A percentile compares a stretch with the other conserved stretches of the same genome.
Conservation (phyloP, 2,329 filamentous ascomycete genomes). For the Torrubiellomyces zombiae region DNA sequence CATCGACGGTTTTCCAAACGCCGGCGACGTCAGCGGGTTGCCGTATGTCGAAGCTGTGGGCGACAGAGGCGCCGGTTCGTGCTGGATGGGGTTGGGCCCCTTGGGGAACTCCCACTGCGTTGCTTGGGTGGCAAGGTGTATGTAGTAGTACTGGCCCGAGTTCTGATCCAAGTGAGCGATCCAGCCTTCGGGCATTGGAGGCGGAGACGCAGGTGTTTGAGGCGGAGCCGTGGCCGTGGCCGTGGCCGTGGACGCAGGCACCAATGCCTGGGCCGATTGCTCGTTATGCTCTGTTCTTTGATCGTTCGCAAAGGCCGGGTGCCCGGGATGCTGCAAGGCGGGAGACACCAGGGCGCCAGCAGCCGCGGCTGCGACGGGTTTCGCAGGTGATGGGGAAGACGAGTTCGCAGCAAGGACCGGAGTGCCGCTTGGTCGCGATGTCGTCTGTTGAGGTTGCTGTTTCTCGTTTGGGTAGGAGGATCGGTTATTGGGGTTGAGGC, state of each 20-base stretch:
- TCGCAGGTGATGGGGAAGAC: slow-evolving; percentile 1
- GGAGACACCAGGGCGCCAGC: slow-evolving; percentile 24
- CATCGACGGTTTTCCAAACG: slow-evolving; percentile 39
- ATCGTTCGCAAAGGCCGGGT: slow-evolving; percentile 88
- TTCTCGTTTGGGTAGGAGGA: slow-evolving; percentile 69
- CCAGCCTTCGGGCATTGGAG: slow-evolving; percentile 92
- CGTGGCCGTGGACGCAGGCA: slow-evolving; percentile 22
- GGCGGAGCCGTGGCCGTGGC: slow-evolving; percentile 18
- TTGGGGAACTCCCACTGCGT: slow-evolving; percentile 99
- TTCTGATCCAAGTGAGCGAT: slow-evolving; percentile 91
- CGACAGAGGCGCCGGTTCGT: slow-evolving; percentile 69
- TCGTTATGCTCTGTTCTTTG: slow-evolving; percentile 37
- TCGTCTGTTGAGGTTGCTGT: slow-evolving; percentile 29
- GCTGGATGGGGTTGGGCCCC: slow-evolving; percentile 73
- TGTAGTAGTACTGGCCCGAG: slow-evolving; percentile 97
- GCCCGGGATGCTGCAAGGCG: slow-evolving; percentile 42
- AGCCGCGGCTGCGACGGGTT: slow-evolving; percentile 2
- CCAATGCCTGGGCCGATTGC: slow-evolving; percentile 28
- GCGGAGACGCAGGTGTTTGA: slow-evolving; percentile 63
- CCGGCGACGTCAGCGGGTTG: slow-evolving; percentile 54
- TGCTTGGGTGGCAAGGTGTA: slow-evolving; percentile 83
- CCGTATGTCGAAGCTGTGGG: slow-evolving; percentile 64
- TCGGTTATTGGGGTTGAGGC: slow-evolving; percentile 38
- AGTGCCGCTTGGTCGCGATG: slow-evolving; percentile 2
- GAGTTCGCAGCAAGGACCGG: slow-evolving; percentile 1